Base-by-base conservation (phyloP, 1,284 basidiomycete genomes). In the Malassezia cuniculi region DNA sequence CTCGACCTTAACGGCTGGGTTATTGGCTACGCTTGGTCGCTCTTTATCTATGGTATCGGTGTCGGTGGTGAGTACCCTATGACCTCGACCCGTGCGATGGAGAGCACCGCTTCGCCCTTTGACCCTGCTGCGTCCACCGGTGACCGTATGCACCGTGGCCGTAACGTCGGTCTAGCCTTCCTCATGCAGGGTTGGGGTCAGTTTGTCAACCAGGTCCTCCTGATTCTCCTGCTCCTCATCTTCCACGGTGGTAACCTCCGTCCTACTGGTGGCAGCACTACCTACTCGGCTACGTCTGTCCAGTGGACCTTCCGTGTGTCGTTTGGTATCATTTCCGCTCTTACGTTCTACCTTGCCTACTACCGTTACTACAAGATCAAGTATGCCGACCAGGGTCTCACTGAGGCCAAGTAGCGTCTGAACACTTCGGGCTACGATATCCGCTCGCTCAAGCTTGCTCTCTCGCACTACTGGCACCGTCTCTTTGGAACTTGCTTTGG, bases 41-140 rank as follows among this genome's bases (percentile, higher is more conserved):
- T 73, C 34, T 73, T 74, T 57, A 57, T 75, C 50, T 75, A 74
- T 60, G 72, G 72, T 25, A 48, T 65, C 17, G 59, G 59, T 31
- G 71, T 72, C 26, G 72, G 72, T 34, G 72, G 72, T 38, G 72
- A 74, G 55, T 74, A 75, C 58, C 74, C 74, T 6, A 74, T 75
- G 71, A 75, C 73, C 0, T 72, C 72, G 3, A 73, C 74, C 1
- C 69, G 70, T 11, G 69, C 73, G 0, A 71, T 75, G 61, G 73
- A 75, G 55, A 64, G 66, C 33, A 66, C 67, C 39, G 50, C 57
- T 12, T 44, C 57, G n/a, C 70, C 69, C n/a, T 60, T 60, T 9
- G n/a, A n/a, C n/a, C n/a, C n/a, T n/a, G 60, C 52, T 49, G 33
- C 68, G 52, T 34, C 69, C 68, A 53, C 68, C 50, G 43, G 71